Base-by-base conservation (phyloP, 176 grass and related monocot species). In the Triticum timopheevii region DNA sequence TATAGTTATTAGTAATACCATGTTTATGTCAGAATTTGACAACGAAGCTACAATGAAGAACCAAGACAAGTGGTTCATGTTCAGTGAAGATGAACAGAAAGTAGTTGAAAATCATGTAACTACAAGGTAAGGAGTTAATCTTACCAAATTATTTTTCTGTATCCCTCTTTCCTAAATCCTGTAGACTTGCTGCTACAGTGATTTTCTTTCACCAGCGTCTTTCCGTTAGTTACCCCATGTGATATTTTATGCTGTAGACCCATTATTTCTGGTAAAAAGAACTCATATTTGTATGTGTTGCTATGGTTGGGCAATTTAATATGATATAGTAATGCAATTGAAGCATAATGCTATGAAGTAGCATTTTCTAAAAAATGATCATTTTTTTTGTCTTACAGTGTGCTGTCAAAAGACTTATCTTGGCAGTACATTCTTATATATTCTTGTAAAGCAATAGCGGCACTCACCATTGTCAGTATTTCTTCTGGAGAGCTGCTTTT, bases 61-160 rank as follows among this genome's bases (percentile, higher is more conserved):
- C 22, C 73, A 79, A 16, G 89, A 90, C 65, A 90, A 87, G 44
- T 90, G 89, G 89, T 87, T 87, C 72, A 83, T 87, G 58, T 79
- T 87, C 72, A 87, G 34, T 66, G 74, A 87, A 73, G 84, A 83
- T 56, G 80, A 90, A 73, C 66, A 90, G 58, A 87, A 74, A 73
- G 34, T 79, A 79, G 78, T 90, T 73, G 34, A 83, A 79, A 56
- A 90, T 30, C 58, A 79, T 79, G 6, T 74, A 83, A 45, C 59
- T 61, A 79, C 65, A 83, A 79, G 66, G 80, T 90, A 83, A 83
- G 30, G 56, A 65, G 7, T 65, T 78, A 62, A n/a, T 17, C 22
- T 8, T 84, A 36, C 42, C 23, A 72, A 13, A n/a, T 85, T 75
- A 62, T 84, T 77, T 65, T 25, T 58, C 54, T 69, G 47, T 70